Evolutionary conservation across 1,284 basidiomycete species (phyloP), one percentile per base, ranked within the genome.

Genomic region (Ustilago esculenta): DNA sequence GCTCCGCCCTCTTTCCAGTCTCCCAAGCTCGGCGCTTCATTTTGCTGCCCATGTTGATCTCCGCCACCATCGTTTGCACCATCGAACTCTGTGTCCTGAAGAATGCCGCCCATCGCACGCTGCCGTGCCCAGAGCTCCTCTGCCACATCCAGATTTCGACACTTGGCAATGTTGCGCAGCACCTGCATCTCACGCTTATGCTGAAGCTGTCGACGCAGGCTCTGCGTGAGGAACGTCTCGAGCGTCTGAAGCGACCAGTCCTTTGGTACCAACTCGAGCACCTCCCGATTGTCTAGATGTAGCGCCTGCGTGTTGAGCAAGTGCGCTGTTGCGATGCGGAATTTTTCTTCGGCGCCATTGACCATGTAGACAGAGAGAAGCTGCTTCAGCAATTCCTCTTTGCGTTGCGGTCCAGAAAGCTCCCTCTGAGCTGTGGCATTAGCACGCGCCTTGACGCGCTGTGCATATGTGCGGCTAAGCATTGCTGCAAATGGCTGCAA

Each of bases 221-320:
- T 59, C 25, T 66, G 59, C 8, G 63, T 54, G n/a, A 81, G 49
- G 44, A 74, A 80, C 5, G 74, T 73, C 36, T 70, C 55, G 8
- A 81, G 59, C 9, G 60, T 66, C 18, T 50, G 45, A 8, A 81
- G 35, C 6, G 74, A 52, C 77, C 77, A 81, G 30, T 61, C 45
- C 10, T 46, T 37, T 2, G 79, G 76, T 17, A 81, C 65, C 9
- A 68, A 50, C 21, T 58, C 44, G 7, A 81, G 64, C 32, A 81
- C 61, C 23, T 73, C 57, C 14, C 58, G 33, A 15, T 70, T 49
- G 23, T 70, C 67, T n/a, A 77, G 65, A 25, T 77, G 58, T 20
- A 54, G 29, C 1, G 77, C 53, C 41, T 77, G 69, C 17, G 66
- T 70, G 37, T 73, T 76, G 30, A 80, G 70, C 20, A 80, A 58